phyloP scores from a whole-genome alignment of 1,284 basidiomycete species.

The Agaricales sp. region DNA sequence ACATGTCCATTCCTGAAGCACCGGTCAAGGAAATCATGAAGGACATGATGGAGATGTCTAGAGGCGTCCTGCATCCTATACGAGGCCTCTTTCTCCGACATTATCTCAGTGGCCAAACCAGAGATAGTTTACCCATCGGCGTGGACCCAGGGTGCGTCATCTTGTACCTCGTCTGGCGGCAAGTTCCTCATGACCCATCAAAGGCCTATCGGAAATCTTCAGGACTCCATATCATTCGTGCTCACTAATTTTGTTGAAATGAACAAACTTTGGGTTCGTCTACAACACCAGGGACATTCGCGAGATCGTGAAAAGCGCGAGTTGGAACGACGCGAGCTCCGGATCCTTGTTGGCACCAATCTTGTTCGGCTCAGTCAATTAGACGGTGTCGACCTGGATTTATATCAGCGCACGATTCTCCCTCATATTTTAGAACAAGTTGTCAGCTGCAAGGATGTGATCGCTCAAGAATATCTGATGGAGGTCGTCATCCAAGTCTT shows the following conservation, averaged over 20 bases:
- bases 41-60: slow-evolving; percentile 99
- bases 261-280: slow-evolving; percentile 97
- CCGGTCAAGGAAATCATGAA: slow-evolving; percentile 98
- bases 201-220: slow-evolving; percentile 54
- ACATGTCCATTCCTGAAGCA: slow-evolving; percentile 93
- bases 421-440: slow-evolving; percentile 91
- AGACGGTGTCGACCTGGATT: slow-evolving; percentile 86
- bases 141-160: slow-evolving; percentile 64
- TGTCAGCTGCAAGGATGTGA: slow-evolving; percentile 93
- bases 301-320: slow-evolving; percentile 93
- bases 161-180: neutral
- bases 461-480: slow-evolving; percentile 97
- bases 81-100: slow-evolving; percentile 88
- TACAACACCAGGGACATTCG: slow-evolving; percentile 94
- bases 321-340: slow-evolving; percentile 84
- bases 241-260: slow-evolving; percentile 97
- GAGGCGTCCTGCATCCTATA: slow-evolving; percentile 89
- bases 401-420: slow-evolving; percentile 79
- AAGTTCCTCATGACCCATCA: slow-evolving; percentile 6
- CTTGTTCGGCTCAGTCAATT: slow-evolving; percentile 88
- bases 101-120: slow-evolving; percentile 90
- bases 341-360: slow-evolving; percentile 93
- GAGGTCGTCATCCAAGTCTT: slow-evolving; percentile 98
- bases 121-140: slow-evolving; percentile 88
- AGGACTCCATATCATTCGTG: slow-evolving; percentile 90